Conservation (phyloP, 352 stramenopile genomes). For the Pythium inflatum region DNA sequence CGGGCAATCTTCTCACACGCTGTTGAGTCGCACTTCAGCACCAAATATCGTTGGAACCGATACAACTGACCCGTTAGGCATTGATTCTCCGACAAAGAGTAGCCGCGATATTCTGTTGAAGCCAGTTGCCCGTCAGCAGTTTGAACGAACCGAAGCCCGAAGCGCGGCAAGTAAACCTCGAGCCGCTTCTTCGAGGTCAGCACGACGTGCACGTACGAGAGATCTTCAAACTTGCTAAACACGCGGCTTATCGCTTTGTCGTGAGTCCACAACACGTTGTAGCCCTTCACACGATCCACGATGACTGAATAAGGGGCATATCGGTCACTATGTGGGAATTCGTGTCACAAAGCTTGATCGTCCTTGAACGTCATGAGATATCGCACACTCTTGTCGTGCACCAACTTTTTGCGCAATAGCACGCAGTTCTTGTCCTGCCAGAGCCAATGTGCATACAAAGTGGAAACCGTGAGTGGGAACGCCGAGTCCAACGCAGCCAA, state of each 20-base stretch:
- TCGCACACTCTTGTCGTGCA: neutral
- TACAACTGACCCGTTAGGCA: slow-evolving; percentile 47
- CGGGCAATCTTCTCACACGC: neutral
- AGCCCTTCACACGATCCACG: neutral
- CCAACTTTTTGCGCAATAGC: slow-evolving; percentile 1
- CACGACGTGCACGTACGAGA: slow-evolving; percentile 41
- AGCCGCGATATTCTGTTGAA: slow-evolving; percentile 48
- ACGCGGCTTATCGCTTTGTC: neutral
- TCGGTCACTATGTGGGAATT: slow-evolving; percentile 5
- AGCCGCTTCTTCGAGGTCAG: slow-evolving; percentile 24
- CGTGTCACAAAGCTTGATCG: neutral
- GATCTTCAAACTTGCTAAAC: slow-evolving; percentile 48
- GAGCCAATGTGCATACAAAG: slow-evolving; percentile 5
- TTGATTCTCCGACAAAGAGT: slow-evolving; percentile 39
- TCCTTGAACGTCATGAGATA: neutral
- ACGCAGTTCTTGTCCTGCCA: slow-evolving; percentile 7
- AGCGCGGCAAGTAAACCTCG: slow-evolving; percentile 51
- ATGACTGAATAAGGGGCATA: neutral
- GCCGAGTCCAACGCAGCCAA: neutral
- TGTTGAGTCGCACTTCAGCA: slow-evolving; percentile 5
- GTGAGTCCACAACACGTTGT: slow-evolving; percentile 9
- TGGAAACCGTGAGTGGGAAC: slow-evolving; percentile 1
- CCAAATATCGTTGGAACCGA: slow-evolving; percentile 46
- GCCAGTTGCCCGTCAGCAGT: slow-evolving; percentile 23
- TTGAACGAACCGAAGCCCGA: slow-evolving; percentile 45